A percentile compares a stretch with the other conserved stretches of the same genome.
These are phyloP conservation scores for Trichophyton verrucosum DNA, from an alignment of 2,329 filamentous ascomycete genomes.

Conservation along the genomic window DNA sequence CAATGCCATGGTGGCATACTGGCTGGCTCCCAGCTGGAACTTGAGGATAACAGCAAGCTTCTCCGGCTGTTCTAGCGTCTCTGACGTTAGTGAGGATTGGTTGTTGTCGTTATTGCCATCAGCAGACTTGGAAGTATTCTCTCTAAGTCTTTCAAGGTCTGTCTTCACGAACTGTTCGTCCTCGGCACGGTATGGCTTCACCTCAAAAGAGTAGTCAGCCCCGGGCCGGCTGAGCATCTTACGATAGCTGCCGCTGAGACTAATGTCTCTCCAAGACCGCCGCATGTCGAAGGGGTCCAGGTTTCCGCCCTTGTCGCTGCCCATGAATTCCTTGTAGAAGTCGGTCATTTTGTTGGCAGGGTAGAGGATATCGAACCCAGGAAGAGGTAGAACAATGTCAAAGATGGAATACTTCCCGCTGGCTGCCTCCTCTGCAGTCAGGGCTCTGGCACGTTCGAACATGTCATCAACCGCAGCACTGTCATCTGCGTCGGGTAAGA, in stretches of 20 bases:
- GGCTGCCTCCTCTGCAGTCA: slow-evolving; percentile 65
- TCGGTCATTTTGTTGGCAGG: slow-evolving; percentile 70
- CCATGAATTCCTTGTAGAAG: slow-evolving; percentile 83
- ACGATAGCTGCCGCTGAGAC: slow-evolving; percentile 76
- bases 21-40: slow-evolving; percentile 63
- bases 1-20: slow-evolving; percentile 75
- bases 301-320: slow-evolving; percentile 57
- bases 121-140: slow-evolving; percentile 19
- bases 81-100: slow-evolving; percentile 5
- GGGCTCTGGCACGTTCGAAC: slow-evolving; percentile 56
- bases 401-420: slow-evolving; percentile 69
- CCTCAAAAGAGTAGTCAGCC: slow-evolving; percentile 50
- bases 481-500: slow-evolving; percentile 48
- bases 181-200: slow-evolving; percentile 52
- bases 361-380: slow-evolving; percentile 81
- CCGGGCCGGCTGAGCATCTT: slow-evolving; percentile 66
- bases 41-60: slow-evolving; percentile 59
- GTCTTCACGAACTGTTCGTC: slow-evolving; percentile 81
- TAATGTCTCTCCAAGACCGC: slow-evolving; percentile 72
- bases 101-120: slow-evolving; percentile 13
- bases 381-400: slow-evolving; percentile 83
- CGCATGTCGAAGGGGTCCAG: slow-evolving; percentile 82
- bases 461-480: slow-evolving; percentile 41
- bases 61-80: slow-evolving; percentile 13
- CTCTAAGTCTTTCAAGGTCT: slow-evolving; percentile 59